Conservation (phyloP, 2,329 filamentous ascomycete genomes). For the Calonectria henricotiae region DNA sequence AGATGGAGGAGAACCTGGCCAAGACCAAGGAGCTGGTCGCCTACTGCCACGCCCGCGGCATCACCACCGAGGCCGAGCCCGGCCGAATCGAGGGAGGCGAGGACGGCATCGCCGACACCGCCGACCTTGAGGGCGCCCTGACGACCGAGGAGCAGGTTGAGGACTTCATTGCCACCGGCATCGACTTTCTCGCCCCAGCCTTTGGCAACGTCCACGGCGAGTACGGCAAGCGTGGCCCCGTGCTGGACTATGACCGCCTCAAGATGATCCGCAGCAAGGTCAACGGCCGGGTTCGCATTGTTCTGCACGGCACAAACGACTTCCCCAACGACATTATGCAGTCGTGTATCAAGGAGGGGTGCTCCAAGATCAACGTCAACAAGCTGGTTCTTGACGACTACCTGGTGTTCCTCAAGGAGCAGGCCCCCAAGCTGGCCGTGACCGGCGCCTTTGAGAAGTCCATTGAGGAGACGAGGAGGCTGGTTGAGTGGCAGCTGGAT, state of each 20-base stretch:
- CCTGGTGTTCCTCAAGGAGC: conserved; percentile 36
- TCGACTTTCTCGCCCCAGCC: conserved; percentile 82
- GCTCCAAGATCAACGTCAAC: conserved; percentile 73
- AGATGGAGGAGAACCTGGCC: conserved; percentile 78
- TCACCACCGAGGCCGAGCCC: conserved; percentile 43
- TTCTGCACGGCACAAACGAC: conserved; percentile 72
- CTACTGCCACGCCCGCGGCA: conserved; percentile 38
- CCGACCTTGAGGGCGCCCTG: conserved; percentile 62
- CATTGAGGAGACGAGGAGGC: conserved; percentile 46
- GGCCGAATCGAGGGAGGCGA: conserved; percentile 67
- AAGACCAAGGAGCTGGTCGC: conserved; percentile 36
- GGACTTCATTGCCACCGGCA: conserved; percentile 80
- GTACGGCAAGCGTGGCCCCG: conserved; percentile 77
- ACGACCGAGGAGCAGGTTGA: conserved; percentile 80
- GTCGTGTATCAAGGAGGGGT: conserved; percentile 67
- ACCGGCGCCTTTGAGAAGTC: conserved; percentile 57
- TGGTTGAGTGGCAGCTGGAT: conserved; percentile 39
- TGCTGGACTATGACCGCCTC: conserved; percentile 69
- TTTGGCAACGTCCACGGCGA: conserved; percentile 85
- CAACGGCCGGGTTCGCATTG: conserved; percentile 63
- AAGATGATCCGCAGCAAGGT: conserved; percentile 53
- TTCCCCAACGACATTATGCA: conserved; percentile 68
- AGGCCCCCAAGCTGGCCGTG: conserved; percentile 26
- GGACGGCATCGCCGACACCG: conserved; percentile 78
- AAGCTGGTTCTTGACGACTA: conserved; percentile 64